These are phyloP conservation scores for Oryza nivara DNA, from an alignment of 176 grass and related monocot species.

Conservation along the genomic window DNA sequence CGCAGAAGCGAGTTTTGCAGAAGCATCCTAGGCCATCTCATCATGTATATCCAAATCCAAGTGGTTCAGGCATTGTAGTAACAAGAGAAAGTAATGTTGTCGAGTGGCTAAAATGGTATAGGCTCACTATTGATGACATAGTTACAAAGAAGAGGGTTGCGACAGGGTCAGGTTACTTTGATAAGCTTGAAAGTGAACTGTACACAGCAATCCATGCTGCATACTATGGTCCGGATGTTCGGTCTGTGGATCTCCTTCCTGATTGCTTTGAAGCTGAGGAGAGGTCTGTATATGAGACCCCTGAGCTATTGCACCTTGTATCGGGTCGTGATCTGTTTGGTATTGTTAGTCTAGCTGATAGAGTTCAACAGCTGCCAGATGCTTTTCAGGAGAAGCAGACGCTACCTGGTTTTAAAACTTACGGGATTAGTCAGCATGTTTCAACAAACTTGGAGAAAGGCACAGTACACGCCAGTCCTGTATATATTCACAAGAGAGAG, in stretches of 20 bases:
- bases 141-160: conserved; percentile 70
- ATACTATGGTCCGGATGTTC: conserved; percentile 77
- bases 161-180: conserved; percentile 72
- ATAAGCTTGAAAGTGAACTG: conserved; percentile 85
- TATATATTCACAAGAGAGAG: conserved; percentile 40
- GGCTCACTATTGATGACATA: conserved; percentile 75
- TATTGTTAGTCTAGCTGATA: conserved; percentile 62
- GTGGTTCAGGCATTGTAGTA: conserved; percentile 51
- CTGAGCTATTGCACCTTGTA: conserved; percentile 93
- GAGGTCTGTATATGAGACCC: conserved; percentile 72
- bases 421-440: conserved; percentile 29
- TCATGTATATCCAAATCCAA: conserved; percentile 49
- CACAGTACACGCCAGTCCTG: conserved; percentile 8
- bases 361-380: conserved; percentile 49
- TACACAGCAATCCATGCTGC: conserved; percentile 79
- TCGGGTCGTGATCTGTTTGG: conserved; percentile 94
- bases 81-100: conserved; percentile 80
- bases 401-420: conserved; percentile 18
- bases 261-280: conserved; percentile 96
- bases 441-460: conserved; percentile 28
- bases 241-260: conserved; percentile 82
- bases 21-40: conserved; percentile 55
- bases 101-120: conserved; percentile 97
- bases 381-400: conserved; percentile 55
- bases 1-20: conserved; percentile 53